Percentiles rank a stretch among this genome's conserved stretches.
Evolutionary conservation across 495 filamentous ascomycete species (phyloP).

Genomic region (Letharia columbiana): DNA sequence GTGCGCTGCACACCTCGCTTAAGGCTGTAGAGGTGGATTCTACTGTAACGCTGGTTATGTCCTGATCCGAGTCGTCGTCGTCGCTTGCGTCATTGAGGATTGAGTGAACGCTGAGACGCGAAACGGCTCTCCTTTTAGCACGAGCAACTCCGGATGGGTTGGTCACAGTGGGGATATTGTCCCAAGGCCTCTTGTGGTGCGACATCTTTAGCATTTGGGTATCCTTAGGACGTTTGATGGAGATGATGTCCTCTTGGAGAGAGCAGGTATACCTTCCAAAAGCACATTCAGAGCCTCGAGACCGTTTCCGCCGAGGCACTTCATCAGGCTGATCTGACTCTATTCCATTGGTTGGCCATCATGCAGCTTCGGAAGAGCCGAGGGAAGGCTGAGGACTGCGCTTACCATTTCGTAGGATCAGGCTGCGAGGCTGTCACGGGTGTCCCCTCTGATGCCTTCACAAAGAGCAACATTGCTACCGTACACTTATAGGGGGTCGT

Average conservation of each 20-base stretch:
- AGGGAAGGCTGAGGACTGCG: not conserved
- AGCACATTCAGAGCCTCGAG: not conserved
- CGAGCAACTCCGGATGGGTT: not conserved
- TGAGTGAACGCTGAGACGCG: not conserved
- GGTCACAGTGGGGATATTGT: not conserved
- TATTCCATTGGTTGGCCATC: conserved; percentile 2
- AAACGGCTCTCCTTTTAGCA: not conserved
- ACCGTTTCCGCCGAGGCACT: not conserved
- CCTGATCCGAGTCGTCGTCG: not conserved
- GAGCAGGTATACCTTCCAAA: not conserved
- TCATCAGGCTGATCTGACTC: not conserved
- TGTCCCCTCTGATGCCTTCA: not conserved
- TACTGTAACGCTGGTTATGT: not conserved
- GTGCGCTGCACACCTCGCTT: not conserved
- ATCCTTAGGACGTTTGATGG: not conserved
- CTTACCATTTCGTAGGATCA: not conserved
- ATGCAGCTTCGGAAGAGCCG: not conserved
- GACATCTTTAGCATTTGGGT: not conserved
- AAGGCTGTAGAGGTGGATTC: not conserved
- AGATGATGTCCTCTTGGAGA: not conserved
- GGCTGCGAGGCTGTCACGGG: not conserved
- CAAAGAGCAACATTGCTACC: not conserved
- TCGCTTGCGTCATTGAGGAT: not conserved
- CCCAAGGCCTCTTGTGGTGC: not conserved
- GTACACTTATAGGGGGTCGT: not conserved